Evolutionary conservation across 306 rosid species (phyloP).

Genomic region (Sesbania bispinosa): DNA sequence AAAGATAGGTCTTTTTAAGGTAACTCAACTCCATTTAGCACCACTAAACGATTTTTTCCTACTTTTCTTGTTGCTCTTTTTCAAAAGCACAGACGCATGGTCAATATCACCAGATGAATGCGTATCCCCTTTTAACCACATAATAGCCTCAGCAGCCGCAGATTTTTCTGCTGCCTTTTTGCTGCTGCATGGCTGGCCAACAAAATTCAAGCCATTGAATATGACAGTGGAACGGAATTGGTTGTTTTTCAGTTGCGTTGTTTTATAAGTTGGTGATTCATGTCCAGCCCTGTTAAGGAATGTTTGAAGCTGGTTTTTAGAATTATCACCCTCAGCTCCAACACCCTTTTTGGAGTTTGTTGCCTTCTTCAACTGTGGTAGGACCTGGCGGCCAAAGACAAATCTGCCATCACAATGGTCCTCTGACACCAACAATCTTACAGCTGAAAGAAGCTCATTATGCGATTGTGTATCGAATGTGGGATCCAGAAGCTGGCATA

Average conservation of each 20-base stretch:
- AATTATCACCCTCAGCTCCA: constrained; percentile 45
- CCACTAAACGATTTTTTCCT: constrained; percentile 35
- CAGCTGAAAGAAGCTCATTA: constrained; percentile 63
- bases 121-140: constrained; percentile 76
- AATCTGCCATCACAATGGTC: constrained; percentile 81
- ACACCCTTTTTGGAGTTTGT: constrained; percentile 23
- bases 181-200: constrained; percentile 59
- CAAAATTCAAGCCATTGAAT: constrained; percentile 82
- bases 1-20: background rate
- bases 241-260: constrained; percentile 61
- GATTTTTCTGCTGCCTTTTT: constrained; percentile 84
- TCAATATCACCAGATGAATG: constrained; percentile 48
- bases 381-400: constrained; percentile 58
- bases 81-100: constrained; percentile 59
- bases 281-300: constrained; percentile 81
- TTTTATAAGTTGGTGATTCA: constrained; percentile 70
- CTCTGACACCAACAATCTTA: constrained; percentile 81
- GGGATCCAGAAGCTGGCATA: constrained; percentile 81
- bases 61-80: constrained; percentile 52
- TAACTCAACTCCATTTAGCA: constrained; percentile 59
- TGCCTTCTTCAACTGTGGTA: constrained; percentile 45
- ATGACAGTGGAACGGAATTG: constrained; percentile 76
- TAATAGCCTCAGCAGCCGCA: constrained; percentile 84
- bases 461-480: constrained; percentile 52
- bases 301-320: constrained; percentile 67